Base-by-base conservation (phyloP, 176 grass and related monocot genomes). In the Paspalum vaginatum region DNA sequence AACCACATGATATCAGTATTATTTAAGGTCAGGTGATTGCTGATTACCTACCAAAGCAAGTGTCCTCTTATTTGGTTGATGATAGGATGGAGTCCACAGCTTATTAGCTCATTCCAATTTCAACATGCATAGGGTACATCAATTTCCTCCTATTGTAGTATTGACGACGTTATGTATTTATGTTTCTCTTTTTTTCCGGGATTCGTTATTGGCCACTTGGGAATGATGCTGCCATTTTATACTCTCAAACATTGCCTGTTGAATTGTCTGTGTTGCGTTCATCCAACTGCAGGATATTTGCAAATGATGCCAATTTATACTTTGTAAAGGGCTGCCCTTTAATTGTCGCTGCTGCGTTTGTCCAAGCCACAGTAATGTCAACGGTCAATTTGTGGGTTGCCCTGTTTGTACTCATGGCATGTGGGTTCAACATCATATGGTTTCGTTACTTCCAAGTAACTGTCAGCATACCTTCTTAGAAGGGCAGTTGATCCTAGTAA, bases 11-110 rank as follows among this genome's bases (percentile, higher is more conserved):
- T 62, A 54, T 80, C 61, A 61, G 9, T 54, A 27, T 15, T 14
- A 27, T 45, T 59, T 9, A 58, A 76, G 55, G 0, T 70, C 76
- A 75, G 52, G 81, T 80, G 75, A 84, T 80, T 84, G 53, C 75
- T 80, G 75, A 84, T 80, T 84, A 53, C 61, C 46, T 45, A 84
- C 69, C 25, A 51, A 73, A 84, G 65, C 27, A 79, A 50, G 81
- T 43, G 70, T 16, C 44, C 42, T 25, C 60, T 75, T 66, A 61
- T 60, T 59, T 75, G 41, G 50, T 65, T 66, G 49, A 49, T 78
- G 49, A 49, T 41, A 49, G 49, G 67, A 68, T 40, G 79, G 44
- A 75, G 22, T 15, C 53, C 61, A 53, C 66, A 27, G 25, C 26
- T 13, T 74, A 42, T 72, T 68, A 62, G 47, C 37, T 80, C 68